Evolutionary conservation across 805 yeast species (phyloP), one percentile per base, ranked within the genome.

Genomic region (Ogataea kodamae): DNA sequence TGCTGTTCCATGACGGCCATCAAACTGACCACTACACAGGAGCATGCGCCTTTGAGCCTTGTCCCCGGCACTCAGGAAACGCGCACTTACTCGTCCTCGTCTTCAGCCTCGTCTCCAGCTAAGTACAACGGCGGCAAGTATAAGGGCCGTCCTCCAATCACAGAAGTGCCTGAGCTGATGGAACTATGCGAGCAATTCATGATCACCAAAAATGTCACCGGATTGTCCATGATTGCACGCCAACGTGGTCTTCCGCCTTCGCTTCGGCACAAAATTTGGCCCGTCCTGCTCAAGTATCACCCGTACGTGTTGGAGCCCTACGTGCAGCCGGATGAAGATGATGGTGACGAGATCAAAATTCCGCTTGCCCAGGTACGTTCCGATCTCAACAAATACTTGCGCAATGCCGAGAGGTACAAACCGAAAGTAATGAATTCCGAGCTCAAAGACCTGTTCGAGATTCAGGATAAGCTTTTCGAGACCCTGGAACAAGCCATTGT

Each of bases 161-260:
- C 64, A 3, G 72, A 67, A 27, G 60, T 59, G 5, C 71, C 74
- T 1, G 75, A 71, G 27, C 54, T 78, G 11, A 67, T 79, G 27
- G 66, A 67, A 15, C 62, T 77, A 15, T 76, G 85, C 43, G 67
- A 74, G 25, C 61, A 66, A 25, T 77, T 76, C 47, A 57, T 88
- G 5, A 64, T 62, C 29, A 65, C 68, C 11, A 74, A 74, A 37
- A 83, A 89, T 51, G 79, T 79, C 37, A 77, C 79, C 29, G 85
- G 88, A 0, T 60, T 89, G 28, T 94, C 97, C 1, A 65, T 76
- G 44, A 59, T 89, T 5, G 90, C 95, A 5, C 70, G 96, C 43
- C 88, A 81, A 45, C 66, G 77, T 37, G 97, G 97, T 3, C 67
- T 88, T 17, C 97, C 97, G 1, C 90, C 95, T 1, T 71, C 77